Evolutionary conservation across 2,329 filamentous ascomycete species (phyloP).

Genomic region (Orbilia oligospora): DNA sequence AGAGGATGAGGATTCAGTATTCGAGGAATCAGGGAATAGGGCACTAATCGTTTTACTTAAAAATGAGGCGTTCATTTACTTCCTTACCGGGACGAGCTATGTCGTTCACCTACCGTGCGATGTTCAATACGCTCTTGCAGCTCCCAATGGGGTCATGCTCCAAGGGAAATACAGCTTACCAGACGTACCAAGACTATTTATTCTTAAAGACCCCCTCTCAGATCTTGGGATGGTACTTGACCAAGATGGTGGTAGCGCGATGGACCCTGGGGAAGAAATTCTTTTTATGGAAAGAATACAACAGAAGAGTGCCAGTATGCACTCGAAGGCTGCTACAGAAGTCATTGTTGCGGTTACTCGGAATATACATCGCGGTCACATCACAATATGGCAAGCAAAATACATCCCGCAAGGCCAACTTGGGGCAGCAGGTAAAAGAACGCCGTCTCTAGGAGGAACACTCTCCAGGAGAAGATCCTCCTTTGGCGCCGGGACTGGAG

Average conservation of each 20-base stretch:
- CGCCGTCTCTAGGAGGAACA: slow-evolving; percentile 72
- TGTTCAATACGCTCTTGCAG: slow-evolving; percentile 86
- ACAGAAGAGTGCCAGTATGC: slow-evolving; percentile 72
- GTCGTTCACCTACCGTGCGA: slow-evolving; percentile 95
- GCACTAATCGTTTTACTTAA: slow-evolving; percentile 92
- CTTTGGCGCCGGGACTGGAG: slow-evolving; percentile 78
- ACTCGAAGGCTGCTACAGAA: slow-evolving; percentile 66
- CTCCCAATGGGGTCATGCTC: slow-evolving; percentile 85
- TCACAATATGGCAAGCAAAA: slow-evolving; percentile 86
- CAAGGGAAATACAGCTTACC: slow-evolving; percentile 76
- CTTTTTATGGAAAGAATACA: slow-evolving; percentile 78
- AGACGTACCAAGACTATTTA: slow-evolving; percentile 82
- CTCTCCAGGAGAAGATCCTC: slow-evolving; percentile 78
- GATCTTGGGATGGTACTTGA: slow-evolving; percentile 88
- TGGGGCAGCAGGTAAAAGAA: slow-evolving; percentile 70
- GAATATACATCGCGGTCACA: slow-evolving; percentile 81
- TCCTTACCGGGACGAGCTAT: slow-evolving; percentile 87
- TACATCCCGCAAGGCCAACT: slow-evolving; percentile 79
- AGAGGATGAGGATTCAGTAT: slow-evolving; percentile 65
- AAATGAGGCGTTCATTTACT: slow-evolving; percentile 93
- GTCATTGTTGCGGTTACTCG: slow-evolving; percentile 84
- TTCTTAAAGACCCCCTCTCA: slow-evolving; percentile 85
- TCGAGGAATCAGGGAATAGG: slow-evolving; percentile 65
- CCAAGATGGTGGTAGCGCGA: slow-evolving; percentile 71
- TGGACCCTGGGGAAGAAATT: slow-evolving; percentile 85